Base-by-base conservation (phyloP, 2,329 filamentous ascomycete genomes). In the Talaromyces sp. region DNA sequence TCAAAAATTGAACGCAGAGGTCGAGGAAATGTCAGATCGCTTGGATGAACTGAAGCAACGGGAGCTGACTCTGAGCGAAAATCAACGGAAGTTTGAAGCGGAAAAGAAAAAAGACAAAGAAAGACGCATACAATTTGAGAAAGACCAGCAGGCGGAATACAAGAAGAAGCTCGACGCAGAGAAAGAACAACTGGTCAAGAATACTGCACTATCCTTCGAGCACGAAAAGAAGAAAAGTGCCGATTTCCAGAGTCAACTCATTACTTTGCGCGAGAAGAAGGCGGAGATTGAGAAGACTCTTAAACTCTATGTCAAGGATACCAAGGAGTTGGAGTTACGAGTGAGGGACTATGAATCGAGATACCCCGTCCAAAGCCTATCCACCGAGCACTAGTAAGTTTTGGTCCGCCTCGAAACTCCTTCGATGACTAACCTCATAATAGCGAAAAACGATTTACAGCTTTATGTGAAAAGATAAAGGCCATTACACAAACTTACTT, bases 391-490 rank as follows among this genome's bases (percentile, higher is more conserved):
- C 23, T 59, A 59, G 57, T 59, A 52, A 16, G 57, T 59, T 4
- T 52, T 59, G 30, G 14, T 30, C 31, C 10, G n/a, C 28, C 27
- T 40, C 42, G 33, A 59, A 34, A 40, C 34, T 31, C 33, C 30
- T 52, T 30, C 2, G 23, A 30, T 42, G n/a, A 28, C 57, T 59
- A 59, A 59, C 23, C 40, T 23, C 44, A 30, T 31, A 28, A 36
- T 33, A 59, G 57, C 30, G 57, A 59, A 40, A 40, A 23, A 44
- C n/a, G 33, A 33, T 18, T 53, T 18, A 53, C 30, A 42, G 53
- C 27, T 7, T 27, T 59, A 54, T 30, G 31, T 59, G 31, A 59
- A 59, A 59, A 59, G 57, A 52, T 59, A 27, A 47, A 42, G 42
- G 57, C 44, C 6, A 53, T 59, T 23, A 33, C 44, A 52, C 28